These are phyloP conservation scores for Carpinus fangiana DNA, from an alignment of 306 rosid genomes.

Conservation along the genomic window DNA sequence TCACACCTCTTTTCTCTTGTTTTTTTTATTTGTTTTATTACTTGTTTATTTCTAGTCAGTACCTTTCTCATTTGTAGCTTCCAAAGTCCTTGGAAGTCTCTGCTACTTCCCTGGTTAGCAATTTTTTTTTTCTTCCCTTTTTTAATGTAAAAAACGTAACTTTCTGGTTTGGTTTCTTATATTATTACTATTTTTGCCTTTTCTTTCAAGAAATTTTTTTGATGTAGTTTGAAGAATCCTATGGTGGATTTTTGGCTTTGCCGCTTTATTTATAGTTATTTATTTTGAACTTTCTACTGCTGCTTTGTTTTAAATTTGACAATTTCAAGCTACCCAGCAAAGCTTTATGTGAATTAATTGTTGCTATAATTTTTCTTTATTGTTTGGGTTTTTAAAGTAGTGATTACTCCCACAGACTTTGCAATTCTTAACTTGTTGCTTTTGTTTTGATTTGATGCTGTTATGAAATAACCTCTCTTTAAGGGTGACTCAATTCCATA, in stretches of 20 bases:
- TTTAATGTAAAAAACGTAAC: conserved; percentile 14
- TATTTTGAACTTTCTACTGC: not conserved
- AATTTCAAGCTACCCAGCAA: not conserved
- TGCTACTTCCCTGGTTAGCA: conserved; percentile 10
- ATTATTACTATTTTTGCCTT: not conserved
- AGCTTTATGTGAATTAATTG: not conserved
- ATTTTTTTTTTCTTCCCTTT: conserved; percentile 10
- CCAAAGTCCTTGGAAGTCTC: conserved; percentile 41
- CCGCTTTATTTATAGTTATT: not conserved
- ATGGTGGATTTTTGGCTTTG: conserved; percentile 2
- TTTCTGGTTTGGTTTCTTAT: conserved; percentile 28
- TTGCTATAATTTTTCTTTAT: not conserved
- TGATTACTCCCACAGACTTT: not conserved
- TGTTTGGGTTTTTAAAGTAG: conserved; percentile 7
- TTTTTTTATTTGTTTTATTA: conserved; percentile 21
- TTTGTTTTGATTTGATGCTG: conserved; percentile 22
- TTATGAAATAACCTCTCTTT: conserved; percentile 18
- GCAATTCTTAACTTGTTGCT: not conserved
- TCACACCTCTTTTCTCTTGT: conserved; percentile 7
- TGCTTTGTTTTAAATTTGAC: conserved; percentile 12
- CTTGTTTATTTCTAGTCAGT: conserved; percentile 14
- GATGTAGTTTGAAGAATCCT: conserved; percentile 9
- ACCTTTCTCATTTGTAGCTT: conserved; percentile 28
- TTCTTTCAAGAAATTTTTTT: not conserved
- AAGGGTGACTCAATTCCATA: conserved; percentile 29